Evolutionary conservation across 1,139 yeast genomes (phyloP).

Genomic region (Scheffersomyces illinoinensis): DNA sequence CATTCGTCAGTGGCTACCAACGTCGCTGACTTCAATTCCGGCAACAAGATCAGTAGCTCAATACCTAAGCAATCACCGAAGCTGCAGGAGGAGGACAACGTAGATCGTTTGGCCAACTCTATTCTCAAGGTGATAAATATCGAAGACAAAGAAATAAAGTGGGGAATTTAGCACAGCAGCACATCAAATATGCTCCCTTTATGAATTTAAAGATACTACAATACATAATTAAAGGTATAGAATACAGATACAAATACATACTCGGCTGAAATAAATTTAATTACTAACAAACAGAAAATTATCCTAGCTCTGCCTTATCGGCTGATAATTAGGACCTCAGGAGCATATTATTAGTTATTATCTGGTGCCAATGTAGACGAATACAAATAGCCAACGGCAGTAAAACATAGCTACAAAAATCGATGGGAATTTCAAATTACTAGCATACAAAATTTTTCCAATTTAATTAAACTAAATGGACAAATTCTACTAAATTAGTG

Average conservation of each 20-base stretch:
- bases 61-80: conserved; percentile 3
- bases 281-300: not conserved
- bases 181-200: not conserved
- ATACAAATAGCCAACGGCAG: not conserved
- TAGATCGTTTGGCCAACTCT: conserved; percentile 19
- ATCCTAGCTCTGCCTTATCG: not conserved
- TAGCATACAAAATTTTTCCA: not conserved
- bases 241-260: not conserved
- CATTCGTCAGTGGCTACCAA: not conserved
- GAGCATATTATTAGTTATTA: not conserved
- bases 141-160: conserved; percentile 14
- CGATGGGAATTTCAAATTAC: not conserved
- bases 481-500: not conserved
- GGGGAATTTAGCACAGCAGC: conserved; percentile 16
- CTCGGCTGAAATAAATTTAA: too few species aligned
- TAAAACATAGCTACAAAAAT: not conserved
- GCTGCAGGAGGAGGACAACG: conserved; percentile 10
- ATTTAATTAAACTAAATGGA: not conserved
- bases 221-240: not conserved
- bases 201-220: not conserved
- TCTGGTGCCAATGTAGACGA: not conserved
- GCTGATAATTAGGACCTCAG: not conserved
- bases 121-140: conserved; percentile 18
- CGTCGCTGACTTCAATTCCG: not conserved
- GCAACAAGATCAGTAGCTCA: not conserved